Evolutionary conservation across 352 stramenopile species (phyloP), one percentile per base, ranked within the genome.

Genomic region (Globisporangium cederbergense): DNA sequence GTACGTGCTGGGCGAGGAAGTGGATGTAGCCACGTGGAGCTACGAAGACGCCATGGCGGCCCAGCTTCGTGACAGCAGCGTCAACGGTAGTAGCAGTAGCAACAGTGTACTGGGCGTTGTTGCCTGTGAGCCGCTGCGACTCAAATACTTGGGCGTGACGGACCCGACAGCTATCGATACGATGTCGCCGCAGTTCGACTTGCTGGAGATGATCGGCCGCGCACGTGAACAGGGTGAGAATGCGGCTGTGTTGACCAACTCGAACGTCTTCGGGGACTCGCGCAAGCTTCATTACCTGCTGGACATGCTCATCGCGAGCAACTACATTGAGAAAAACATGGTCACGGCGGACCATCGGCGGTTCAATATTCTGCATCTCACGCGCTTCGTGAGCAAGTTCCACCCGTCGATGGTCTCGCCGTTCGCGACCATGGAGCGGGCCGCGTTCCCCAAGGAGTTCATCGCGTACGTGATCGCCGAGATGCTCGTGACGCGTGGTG

Each of bases 301-400:
- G 20, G 84, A 95, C 59, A 72, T 90, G 62, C 65, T 95, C n/a
- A 74, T 93, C 47, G 79, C 64, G 34, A 68, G 66, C 20, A 79
- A 77, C 9, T 81, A 82, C 47, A 73, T 91, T 28, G 74, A 76
- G 18, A 95, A 95, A 62, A 91, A 91, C 52, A 93, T 93, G 43
- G 73, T 95, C 46, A 85, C 75, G 7, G 68, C 83, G 28, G 72
- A 90, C 11, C 77, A 84, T 18, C 74, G 74, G 53, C 77, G 86
- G 28, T 95, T 93, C 72, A 95, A 93, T 36, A 91, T 93, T 16
- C 65, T 95, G 38, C 84, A 95, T 43, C 71, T 95, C 49, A 73
- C 71, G 50, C 81, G 84, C 6, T 92, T 93, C 61, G 75, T 74
- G 5, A 61, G 42, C 40, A 73, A 76, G 38, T 93, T 93, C 61